Evolutionary conservation across 176 grass and related monocot species (phyloP).

Genomic region (Chrysopogon serrulatus): DNA sequence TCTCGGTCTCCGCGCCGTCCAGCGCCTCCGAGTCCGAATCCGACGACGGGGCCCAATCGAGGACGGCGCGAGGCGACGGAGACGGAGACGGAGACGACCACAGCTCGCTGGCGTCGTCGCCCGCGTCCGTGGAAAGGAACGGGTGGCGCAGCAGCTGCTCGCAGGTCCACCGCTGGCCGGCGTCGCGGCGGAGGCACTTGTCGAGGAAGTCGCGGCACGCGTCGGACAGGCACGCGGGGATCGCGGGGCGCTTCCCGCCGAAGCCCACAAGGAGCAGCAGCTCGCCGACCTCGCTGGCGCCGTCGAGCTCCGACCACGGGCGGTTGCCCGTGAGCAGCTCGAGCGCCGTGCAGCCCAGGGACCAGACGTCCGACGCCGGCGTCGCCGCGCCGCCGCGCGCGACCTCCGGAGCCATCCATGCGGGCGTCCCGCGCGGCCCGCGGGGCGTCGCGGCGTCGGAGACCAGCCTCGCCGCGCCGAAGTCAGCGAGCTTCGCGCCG

Average conservation of each 20-base stretch:
- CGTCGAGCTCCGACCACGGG: conserved; percentile 62
- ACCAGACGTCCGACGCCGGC: conserved; percentile 80
- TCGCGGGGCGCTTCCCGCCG: conserved; percentile 45
- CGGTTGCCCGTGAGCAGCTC: conserved; percentile 68
- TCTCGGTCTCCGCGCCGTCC: conserved; percentile 1
- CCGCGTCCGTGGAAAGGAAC: conserved; percentile 43
- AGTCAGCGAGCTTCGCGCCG: conserved; percentile 69
- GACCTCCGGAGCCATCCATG: conserved; percentile 95
- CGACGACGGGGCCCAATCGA: conserved; percentile 47
- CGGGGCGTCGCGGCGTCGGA: not conserved
- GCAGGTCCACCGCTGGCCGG: conserved; percentile 59
- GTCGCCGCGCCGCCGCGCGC: conserved; percentile 51
- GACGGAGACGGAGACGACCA: conserved; percentile 35
- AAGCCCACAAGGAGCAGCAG: conserved; percentile 59
- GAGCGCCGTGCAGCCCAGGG: conserved; percentile 84
- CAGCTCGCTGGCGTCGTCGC: not conserved
- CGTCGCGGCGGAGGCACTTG: conserved; percentile 67
- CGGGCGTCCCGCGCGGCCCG: conserved; percentile 46
- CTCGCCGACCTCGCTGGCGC: conserved; percentile 33
- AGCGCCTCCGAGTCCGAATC: conserved; percentile 30
- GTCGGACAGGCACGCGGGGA: conserved; percentile 50
- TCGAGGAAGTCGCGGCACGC: conserved; percentile 61
- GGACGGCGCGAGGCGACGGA: conserved; percentile 63
- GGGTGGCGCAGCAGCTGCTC: conserved; percentile 71
- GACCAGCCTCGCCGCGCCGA: conserved; percentile 55